A percentile compares a stretch with the other conserved stretches of the same genome.
phyloP scores from a whole-genome alignment of 2,329 filamentous ascomycete genomes.

The Colletotrichum lupini region DNA sequence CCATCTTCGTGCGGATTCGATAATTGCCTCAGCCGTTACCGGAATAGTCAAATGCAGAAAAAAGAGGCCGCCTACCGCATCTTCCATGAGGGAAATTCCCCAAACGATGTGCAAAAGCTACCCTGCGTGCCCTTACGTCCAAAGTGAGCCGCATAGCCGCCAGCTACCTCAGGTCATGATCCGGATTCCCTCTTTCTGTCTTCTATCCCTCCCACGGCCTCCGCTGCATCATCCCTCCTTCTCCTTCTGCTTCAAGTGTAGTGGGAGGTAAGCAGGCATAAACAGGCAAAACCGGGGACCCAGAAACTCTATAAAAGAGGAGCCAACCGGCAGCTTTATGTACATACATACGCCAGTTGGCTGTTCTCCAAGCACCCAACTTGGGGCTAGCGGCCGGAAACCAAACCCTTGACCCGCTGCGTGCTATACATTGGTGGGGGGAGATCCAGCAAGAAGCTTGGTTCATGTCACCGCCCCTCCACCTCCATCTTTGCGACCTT shows the following conservation, averaged over 20 bases:
- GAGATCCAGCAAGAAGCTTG: constrained; percentile 12
- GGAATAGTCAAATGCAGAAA: background rate
- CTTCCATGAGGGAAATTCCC: background rate
- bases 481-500: background rate
- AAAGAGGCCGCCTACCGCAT: background rate
- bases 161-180: background rate
- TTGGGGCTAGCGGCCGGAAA: background rate
- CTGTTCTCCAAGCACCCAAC: background rate
- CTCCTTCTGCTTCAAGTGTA: background rate
- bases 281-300: background rate
- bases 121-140: background rate
- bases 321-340: background rate
- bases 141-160: background rate
- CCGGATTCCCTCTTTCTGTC: constrained; percentile 17
- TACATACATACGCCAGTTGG: too few species aligned
- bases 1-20: background rate
- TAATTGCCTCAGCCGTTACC: background rate
- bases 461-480: background rate
- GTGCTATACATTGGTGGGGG: background rate
- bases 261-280: background rate
- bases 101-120: background rate
- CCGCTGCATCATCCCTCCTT: too few species aligned
- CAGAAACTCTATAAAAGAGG: constrained; percentile 3
- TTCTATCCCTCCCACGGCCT: background rate
- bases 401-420: background rate